A percentile compares a stretch with the other conserved stretches of the same genome.
Conservation (phyloP, 1,284 basidiomycete species). For the Puccinia triticina region DNA sequence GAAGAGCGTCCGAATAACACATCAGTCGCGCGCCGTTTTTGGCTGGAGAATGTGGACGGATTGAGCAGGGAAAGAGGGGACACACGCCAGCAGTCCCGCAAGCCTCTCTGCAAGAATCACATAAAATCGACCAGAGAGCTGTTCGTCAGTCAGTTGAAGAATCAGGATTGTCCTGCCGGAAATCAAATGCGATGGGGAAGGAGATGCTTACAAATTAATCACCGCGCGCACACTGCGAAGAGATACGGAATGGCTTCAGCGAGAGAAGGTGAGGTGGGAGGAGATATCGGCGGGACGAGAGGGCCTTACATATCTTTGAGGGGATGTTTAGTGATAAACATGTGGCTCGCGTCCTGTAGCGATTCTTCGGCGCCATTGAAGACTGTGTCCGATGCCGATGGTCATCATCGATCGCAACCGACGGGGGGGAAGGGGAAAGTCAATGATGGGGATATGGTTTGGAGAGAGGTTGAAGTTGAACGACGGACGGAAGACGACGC, state of each 20-base stretch:
- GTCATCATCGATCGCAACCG: neutral
- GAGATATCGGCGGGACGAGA: neutral
- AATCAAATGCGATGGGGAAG: conserved; percentile 19
- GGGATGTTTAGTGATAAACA: conserved; percentile 43
- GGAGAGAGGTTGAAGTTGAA: neutral
- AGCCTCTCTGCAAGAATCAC: conserved; percentile 24
- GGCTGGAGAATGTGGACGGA: neutral
- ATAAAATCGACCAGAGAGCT: conserved; percentile 61
- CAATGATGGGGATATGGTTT: neutral
- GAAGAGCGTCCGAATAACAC: neutral
- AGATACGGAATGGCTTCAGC: conserved; percentile 16
- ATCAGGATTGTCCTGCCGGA: neutral
- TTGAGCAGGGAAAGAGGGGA: neutral
- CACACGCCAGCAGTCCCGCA: conserved; percentile 47
- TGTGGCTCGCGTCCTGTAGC: conserved; percentile 54
- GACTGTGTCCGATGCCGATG: conserved; percentile 65
- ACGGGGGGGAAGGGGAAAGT: neutral
- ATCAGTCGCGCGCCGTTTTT: neutral
- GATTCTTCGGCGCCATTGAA: conserved; percentile 94
- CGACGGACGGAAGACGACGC: conserved; percentile 80
- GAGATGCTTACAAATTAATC: conserved; percentile 87
- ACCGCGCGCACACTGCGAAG: conserved; percentile 74
- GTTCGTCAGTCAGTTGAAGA: conserved; percentile 58
- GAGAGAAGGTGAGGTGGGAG: neutral
- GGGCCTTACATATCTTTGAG: conserved; percentile 18